phyloP scores from a whole-genome alignment of 2,329 filamentous ascomycete species.

The Sarocladium strictum region DNA sequence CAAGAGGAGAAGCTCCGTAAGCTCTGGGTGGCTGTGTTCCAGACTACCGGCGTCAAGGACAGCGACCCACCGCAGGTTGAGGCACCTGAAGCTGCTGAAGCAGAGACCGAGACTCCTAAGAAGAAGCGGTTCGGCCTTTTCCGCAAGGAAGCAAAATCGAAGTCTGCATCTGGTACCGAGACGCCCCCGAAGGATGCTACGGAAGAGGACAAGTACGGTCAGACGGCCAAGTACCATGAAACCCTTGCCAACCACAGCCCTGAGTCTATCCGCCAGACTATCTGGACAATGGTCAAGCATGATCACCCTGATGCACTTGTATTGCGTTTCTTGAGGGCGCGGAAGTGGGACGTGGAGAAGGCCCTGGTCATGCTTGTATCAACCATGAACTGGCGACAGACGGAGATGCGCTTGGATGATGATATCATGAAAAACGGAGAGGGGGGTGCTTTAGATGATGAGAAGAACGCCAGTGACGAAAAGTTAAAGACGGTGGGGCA shows the following conservation, averaged over 20 bases:
- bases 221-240: constrained; percentile 79
- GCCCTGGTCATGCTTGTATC: constrained; percentile 91
- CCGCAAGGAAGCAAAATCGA: constrained; percentile 49
- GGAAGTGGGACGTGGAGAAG: constrained; percentile 93
- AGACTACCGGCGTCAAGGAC: constrained; percentile 61
- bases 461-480: constrained; percentile 47
- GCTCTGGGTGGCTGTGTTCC: constrained; percentile 73
- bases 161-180: constrained; percentile 20
- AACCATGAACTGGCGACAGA: constrained; percentile 84
- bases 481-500: constrained; percentile 59
- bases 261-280: constrained; percentile 70
- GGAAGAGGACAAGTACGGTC: constrained; percentile 85
- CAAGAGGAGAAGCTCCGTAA: constrained; percentile 84
- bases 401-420: constrained; percentile 81
- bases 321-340: constrained; percentile 77
- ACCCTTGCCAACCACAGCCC: constrained; percentile 71
- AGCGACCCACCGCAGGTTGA: constrained; percentile 20
- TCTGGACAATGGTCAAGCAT: constrained; percentile 94
- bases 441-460: constrained; percentile 53
- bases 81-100: constrained; percentile 13
- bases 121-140: constrained; percentile 72
- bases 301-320: constrained; percentile 86
- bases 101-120: constrained; percentile 55
- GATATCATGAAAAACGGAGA: constrained; percentile 80
- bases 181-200: constrained; percentile 38